Conservation (phyloP, 1,284 basidiomycete genomes). For the Sanghuangporus sanghuang region DNA sequence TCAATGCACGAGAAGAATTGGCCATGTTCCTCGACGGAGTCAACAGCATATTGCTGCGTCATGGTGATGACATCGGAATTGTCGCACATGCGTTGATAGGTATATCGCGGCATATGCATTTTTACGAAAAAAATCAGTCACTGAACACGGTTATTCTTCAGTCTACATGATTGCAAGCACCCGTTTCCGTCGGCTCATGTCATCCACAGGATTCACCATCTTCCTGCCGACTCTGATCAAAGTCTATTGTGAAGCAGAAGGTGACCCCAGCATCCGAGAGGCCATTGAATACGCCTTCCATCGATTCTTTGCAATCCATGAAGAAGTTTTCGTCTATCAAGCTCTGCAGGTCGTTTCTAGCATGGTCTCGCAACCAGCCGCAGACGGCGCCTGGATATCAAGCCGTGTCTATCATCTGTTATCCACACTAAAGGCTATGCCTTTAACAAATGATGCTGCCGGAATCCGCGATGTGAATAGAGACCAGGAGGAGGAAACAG, state of each 20-base stretch:
- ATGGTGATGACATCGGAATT: constrained; percentile 68
- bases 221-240: constrained; percentile 70
- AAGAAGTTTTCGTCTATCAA: constrained; percentile 75
- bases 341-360: constrained; percentile 59
- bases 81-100: constrained; percentile 68
- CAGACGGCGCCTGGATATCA: constrained; percentile 47
- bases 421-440: constrained; percentile 42
- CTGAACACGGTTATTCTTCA: constrained; percentile 29
- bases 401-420: constrained; percentile 50
- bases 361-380: constrained; percentile 43
- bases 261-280: constrained; percentile 48
- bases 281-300: constrained; percentile 71
- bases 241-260: constrained; percentile 56
- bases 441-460: constrained; percentile 48
- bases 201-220: constrained; percentile 63
- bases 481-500: constrained; percentile 64
- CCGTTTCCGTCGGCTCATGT: constrained; percentile 72
- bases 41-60: constrained; percentile 57
- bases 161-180: constrained; percentile 66
- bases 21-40: constrained; percentile 65
- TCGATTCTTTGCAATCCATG: constrained; percentile 72
- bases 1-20: constrained; percentile 71
- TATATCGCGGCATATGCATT: constrained; percentile 28
- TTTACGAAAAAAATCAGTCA: background rate
- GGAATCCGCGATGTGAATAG: constrained; percentile 66